Evolutionary conservation across 257 asterid genomes (phyloP).

Genomic region (Ligustrum vulgare): DNA sequence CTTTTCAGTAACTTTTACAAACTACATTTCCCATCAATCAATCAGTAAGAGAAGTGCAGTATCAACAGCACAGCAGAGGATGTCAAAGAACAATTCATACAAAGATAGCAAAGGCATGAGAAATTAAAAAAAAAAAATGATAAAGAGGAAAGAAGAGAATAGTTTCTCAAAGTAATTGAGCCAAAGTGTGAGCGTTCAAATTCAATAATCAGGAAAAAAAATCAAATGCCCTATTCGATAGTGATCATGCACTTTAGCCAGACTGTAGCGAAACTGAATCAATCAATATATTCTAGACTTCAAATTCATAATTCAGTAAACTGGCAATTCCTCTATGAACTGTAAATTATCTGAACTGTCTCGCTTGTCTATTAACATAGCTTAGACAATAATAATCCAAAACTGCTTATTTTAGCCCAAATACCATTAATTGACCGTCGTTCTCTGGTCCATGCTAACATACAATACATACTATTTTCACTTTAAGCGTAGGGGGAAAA

Average conservation of each 20-base stretch:
- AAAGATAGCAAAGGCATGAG: not conserved
- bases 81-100: not conserved
- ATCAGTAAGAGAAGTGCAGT: not conserved
- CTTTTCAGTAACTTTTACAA: conserved; percentile 3
- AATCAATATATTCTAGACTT: not conserved
- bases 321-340: conserved; percentile 2
- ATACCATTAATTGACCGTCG: conserved; percentile 1
- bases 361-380: conserved; percentile 6
- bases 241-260: not conserved
- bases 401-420: not conserved
- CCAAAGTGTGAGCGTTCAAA: not conserved
- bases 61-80: not conserved
- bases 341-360: conserved; percentile 3
- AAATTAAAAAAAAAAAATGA: conserved; percentile 11
- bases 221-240: not conserved
- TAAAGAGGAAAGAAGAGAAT: not conserved
- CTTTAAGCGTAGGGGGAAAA: not conserved
- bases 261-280: conserved; percentile 10
- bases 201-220: conserved; percentile 4
- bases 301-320: not conserved
- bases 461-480: not conserved
- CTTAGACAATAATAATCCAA: conserved; percentile 1
- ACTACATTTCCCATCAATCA: not conserved
- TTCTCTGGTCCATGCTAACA: not conserved
- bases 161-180: not conserved